phyloP scores from a whole-genome alignment of 164 flowering plant genomes.

The Berberis thunbergii region DNA sequence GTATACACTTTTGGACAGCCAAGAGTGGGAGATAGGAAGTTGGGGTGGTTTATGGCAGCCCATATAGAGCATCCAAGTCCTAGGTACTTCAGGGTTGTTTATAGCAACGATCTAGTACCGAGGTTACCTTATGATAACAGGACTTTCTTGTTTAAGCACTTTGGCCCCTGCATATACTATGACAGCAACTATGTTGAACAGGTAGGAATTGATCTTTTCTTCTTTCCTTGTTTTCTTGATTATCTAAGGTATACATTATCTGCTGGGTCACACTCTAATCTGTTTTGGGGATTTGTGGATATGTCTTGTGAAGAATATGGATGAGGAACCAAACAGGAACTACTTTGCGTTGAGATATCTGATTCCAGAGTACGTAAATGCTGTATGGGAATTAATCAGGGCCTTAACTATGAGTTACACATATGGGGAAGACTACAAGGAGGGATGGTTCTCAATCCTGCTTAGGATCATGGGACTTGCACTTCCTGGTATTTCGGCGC shows the following conservation, averaged over 20 bases:
- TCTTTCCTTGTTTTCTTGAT: background rate
- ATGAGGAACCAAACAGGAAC: slow-evolving; percentile 63
- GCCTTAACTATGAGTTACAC: slow-evolving; percentile 33
- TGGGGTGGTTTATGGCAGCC: slow-evolving; percentile 47
- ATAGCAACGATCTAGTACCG: slow-evolving; percentile 72
- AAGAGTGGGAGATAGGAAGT: slow-evolving; percentile 43
- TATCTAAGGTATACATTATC: background rate
- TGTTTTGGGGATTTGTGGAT: background rate
- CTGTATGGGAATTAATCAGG: slow-evolving; percentile 57
- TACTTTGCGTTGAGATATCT: slow-evolving; percentile 30
- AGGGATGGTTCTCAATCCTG: slow-evolving; percentile 43
- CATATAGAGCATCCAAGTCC: slow-evolving; percentile 31
- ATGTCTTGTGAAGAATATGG: slow-evolving; percentile 24
- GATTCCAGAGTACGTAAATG: slow-evolving; percentile 42
- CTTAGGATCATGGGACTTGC: slow-evolving; percentile 43
- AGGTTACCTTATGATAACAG: slow-evolving; percentile 62
- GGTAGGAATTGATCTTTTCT: slow-evolving; percentile 20
- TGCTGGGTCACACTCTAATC: background rate
- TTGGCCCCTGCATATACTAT: slow-evolving; percentile 62
- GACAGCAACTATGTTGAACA: slow-evolving; percentile 45
- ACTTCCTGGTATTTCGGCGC: slow-evolving; percentile 61
- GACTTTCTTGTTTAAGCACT: slow-evolving; percentile 68
- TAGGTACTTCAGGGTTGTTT: slow-evolving; percentile 59
- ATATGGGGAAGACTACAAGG: slow-evolving; percentile 50
- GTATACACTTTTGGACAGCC: slow-evolving; percentile 83